These are phyloP conservation scores for Cicer yamashitae DNA, from an alignment of 306 rosid genomes.

Conservation along the genomic window DNA sequence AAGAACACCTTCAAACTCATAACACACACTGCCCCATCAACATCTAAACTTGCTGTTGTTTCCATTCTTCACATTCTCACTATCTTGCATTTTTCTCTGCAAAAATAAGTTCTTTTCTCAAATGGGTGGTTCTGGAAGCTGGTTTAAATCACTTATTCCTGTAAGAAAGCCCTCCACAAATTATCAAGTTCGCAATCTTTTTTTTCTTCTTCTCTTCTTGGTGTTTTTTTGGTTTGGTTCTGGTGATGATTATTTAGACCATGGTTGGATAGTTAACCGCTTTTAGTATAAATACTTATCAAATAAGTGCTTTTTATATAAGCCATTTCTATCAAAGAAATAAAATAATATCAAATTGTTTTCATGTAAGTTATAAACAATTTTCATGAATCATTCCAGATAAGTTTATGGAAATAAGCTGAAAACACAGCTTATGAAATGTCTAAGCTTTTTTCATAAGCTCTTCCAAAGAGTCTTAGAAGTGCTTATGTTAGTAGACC, in stretches of 20 bases:
- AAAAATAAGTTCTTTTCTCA: conserved; percentile 33
- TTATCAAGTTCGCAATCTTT: conserved; percentile 58
- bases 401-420: too few relatives aligned
- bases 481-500: too few relatives aligned
- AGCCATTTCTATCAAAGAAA: too few relatives aligned
- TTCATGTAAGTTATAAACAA: too few relatives aligned
- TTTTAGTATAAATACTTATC: too few relatives aligned
- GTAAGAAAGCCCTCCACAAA: conserved; percentile 54
- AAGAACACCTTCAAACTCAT: conserved; percentile 12
- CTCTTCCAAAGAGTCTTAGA: too few relatives aligned
- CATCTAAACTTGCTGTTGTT: background rate
- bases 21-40: conserved; percentile 12
- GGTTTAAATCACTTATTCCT: conserved; percentile 77
- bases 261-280: too few relatives aligned
- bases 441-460: too few relatives aligned
- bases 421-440: too few relatives aligned
- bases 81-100: conserved; percentile 1
- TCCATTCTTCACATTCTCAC: conserved; percentile 6
- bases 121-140: conserved; percentile 85
- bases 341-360: too few relatives aligned
- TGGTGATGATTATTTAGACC: background rate
- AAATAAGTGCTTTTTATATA: too few relatives aligned
- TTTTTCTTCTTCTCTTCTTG: background rate
- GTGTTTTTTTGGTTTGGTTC: conserved; percentile 3
- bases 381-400: too few relatives aligned